Base-by-base conservation (phyloP, 2,329 filamentous ascomycete genomes). In the Lasiodiplodia sp. region DNA sequence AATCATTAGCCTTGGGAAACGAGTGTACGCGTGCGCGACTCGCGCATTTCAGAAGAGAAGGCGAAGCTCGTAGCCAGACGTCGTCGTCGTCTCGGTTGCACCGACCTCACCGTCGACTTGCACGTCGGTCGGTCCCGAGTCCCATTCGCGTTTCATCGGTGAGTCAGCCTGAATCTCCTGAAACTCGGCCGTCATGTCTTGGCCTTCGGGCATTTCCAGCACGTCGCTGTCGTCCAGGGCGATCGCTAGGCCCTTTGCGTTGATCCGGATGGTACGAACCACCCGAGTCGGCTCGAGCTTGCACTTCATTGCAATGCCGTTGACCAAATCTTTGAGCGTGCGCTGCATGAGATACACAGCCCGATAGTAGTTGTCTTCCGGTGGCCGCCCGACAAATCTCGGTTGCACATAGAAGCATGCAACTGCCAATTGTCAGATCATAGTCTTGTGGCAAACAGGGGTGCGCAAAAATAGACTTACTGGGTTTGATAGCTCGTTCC, bases 181-280 rank as follows among this genome's bases (percentile, higher is more conserved):
- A 69, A 90, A 87, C 73, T 91, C 88, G 52, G 87, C 87, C 47
- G 86, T 83, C 91, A 98, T 96, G 75, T 97, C 95, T 79, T 98
- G 93, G 38, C 94, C 94, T 81, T 99, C 96, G 1, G 89, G 87
- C 65, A 98, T 84, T 78, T 95, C 91, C 55, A 87, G 87, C 38
- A 98, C 88, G 58, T 96, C 90, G 71, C 97, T 94, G 75, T 98
- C 94, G 75, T 98, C 96, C 73, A 98, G 87, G 75, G 96, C 88
- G 67, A 98, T 89, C 74, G 94, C 89, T 1, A 97, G 81, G 0
- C 93, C 93, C 71, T 90, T 89, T 16, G 89, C 85, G 52, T 92
- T 90, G 66, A 94, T 84, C 68, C 89, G 92, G 4, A 97, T 84
- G 1, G 90, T 90, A 44, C 91, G 90, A 1, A 89, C 82, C 8